Base-by-base conservation (phyloP, 306 rosid species). In the Vigna trinervia region DNA sequence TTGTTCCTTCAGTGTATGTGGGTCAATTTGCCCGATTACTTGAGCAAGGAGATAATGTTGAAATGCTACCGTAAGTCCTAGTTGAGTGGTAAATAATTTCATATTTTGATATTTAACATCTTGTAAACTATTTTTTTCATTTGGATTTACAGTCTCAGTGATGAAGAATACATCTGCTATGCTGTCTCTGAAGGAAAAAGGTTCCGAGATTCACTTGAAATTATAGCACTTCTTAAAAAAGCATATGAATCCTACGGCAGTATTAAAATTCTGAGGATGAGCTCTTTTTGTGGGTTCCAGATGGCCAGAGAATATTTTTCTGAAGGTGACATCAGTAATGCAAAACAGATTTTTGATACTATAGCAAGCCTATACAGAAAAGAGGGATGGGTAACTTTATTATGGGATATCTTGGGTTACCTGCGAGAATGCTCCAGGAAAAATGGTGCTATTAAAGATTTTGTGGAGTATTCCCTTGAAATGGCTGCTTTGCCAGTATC, bases 371-470 rank as follows among this genome's bases (percentile, higher is more conserved):
- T 92, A 57, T 95, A 95, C 82, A 92, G 99, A 82, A 91, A 84
- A 90, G 99, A 95, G 86, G 97, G 97, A 50, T 95, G 97, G 99
- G 87, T 85, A 70, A 87, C 93, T 58, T 89, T 92, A 88, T 82
- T 95, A 77, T 95, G 99, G 99, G 88, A 95, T 75, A 93, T 89
- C 61, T 84, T 95, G 88, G 91, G 99, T 82, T 92, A 89, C 88
- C 81, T 90, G 81, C 91, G 96, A 61, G 99, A 92, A 74, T 91
- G 93, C 86, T 87, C 97, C 19, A 80, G 89, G 84, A 95, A 87
- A 83, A 84, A 71, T 67, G 88, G 86, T 45, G 47, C 32, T 63
- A 73, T 86, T 56, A 95, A 92, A 78, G 96, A 95, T 46, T 89
- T 89, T 82, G 82, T 95, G 62, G 99, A 95, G 88, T 95, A 84